Percentiles rank a stretch among this genome's conserved stretches.
phyloP scores from a whole-genome alignment of 2,329 filamentous ascomycete species.

The Dryadomyces sulphureus region DNA sequence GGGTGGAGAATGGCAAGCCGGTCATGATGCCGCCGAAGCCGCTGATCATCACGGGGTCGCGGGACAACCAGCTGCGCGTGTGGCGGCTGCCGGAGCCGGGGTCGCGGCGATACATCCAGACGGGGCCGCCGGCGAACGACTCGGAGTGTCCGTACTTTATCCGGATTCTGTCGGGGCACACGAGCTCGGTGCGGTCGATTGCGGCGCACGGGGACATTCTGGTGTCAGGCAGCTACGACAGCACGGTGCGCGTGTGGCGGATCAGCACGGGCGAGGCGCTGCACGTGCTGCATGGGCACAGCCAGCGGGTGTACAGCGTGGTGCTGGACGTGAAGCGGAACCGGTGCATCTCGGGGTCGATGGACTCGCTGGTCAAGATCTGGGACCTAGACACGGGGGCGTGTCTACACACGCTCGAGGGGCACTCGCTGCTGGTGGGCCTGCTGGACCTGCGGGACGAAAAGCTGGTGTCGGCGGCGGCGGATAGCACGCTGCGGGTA shows the following conservation, averaged over 20 bases:
- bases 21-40: constrained; percentile 90
- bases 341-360: constrained; percentile 92
- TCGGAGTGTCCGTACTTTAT: constrained; percentile 91
- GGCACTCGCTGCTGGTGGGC: constrained; percentile 83
- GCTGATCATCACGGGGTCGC: constrained; percentile 90
- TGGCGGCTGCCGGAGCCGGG: constrained; percentile 81
- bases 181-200: constrained; percentile 89
- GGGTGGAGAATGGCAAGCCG: constrained; percentile 52
- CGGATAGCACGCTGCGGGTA: constrained; percentile 86
- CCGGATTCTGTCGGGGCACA: constrained; percentile 70
- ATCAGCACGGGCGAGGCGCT: constrained; percentile 87
- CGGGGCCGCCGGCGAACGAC: constrained; percentile 55
- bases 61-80: constrained; percentile 84
- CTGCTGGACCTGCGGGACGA: constrained; percentile 81
- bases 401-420: constrained; percentile 79
- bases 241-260: constrained; percentile 88
- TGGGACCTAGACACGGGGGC: constrained; percentile 85
- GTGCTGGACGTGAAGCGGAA: constrained; percentile 85
- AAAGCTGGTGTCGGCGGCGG: constrained; percentile 83
- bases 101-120: constrained; percentile 66
- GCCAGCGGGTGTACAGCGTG: constrained; percentile 92
- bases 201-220: constrained; percentile 88
- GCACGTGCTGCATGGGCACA: constrained; percentile 73
- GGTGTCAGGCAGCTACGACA: constrained; percentile 96
- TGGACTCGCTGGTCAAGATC: constrained; percentile 96